These are phyloP conservation scores for Scedosporium aurantiacum DNA, from an alignment of 2,329 filamentous ascomycete species.

Conservation along the genomic window DNA sequence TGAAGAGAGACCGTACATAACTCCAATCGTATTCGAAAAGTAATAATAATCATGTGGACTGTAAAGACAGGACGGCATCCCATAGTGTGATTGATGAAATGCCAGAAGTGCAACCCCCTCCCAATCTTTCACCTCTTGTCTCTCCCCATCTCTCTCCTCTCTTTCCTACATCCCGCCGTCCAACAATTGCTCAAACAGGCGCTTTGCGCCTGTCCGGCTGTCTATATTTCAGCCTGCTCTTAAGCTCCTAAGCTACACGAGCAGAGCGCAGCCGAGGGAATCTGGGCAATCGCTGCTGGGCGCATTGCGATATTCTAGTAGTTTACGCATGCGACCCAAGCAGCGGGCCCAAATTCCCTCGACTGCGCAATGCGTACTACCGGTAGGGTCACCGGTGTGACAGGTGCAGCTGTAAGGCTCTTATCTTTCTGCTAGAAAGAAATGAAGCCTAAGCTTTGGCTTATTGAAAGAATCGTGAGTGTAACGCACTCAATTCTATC, in stretches of 20 bases:
- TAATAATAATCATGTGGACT: too few species aligned
- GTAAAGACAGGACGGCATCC: too few species aligned
- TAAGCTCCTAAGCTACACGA: background rate
- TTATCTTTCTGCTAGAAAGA: background rate
- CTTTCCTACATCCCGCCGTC: background rate
- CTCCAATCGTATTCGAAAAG: too few species aligned
- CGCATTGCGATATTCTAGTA: background rate
- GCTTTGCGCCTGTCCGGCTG: background rate
- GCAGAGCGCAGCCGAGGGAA: background rate
- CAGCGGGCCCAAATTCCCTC: background rate
- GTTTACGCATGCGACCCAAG: background rate
- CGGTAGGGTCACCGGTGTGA: background rate
- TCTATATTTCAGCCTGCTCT: background rate
- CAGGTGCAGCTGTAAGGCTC: background rate
- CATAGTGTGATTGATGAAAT: too few species aligned
- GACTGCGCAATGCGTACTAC: background rate
- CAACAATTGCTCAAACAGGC: background rate
- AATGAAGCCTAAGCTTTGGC: background rate
- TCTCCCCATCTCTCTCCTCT: background rate
- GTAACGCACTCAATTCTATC: too few species aligned
- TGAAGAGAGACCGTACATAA: too few species aligned
- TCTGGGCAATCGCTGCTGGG: background rate
- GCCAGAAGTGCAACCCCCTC: too few species aligned
- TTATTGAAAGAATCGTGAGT: too few species aligned
- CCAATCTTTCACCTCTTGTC: background rate